phyloP scores from a whole-genome alignment of 2,329 filamentous ascomycete species.

The Zymoseptoria crescenta region DNA sequence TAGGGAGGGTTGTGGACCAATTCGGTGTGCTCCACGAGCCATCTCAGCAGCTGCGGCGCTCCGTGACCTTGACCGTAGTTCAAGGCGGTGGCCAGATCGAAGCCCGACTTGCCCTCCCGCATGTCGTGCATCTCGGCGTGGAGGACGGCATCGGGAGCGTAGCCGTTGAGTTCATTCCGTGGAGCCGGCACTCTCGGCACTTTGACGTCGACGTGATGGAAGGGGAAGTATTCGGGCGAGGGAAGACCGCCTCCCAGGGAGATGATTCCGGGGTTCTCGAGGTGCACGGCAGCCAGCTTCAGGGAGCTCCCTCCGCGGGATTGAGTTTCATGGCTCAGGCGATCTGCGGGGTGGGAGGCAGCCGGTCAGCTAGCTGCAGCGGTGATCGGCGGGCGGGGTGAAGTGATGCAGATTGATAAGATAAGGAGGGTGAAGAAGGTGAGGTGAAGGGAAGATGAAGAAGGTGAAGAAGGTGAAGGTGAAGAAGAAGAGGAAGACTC shows the following conservation, averaged over 20 bases:
- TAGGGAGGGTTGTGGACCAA: conserved; percentile 82
- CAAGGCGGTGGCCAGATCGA: conserved; percentile 77
- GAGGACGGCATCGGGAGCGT: conserved; percentile 52
- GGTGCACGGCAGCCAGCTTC: conserved; percentile 70
- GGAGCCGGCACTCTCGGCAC: conserved; percentile 59
- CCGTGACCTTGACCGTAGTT: conserved; percentile 91
- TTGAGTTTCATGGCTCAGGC: conserved; percentile 48
- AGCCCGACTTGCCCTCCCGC: conserved; percentile 52
- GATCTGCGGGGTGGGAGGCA: conserved; percentile 32
- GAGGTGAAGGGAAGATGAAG: no score
- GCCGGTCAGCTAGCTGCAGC: no score
- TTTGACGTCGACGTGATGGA: conserved; percentile 67
- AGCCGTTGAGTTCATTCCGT: conserved; percentile 57
- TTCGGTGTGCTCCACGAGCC: conserved; percentile 91
- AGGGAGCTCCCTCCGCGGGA: conserved; percentile 50
- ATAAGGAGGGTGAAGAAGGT: no score
- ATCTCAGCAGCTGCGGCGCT: conserved; percentile 78
- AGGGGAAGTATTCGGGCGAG: conserved; percentile 85
- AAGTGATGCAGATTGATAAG: neutral
- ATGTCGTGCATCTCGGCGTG: conserved; percentile 79
- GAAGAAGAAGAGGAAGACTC: neutral
- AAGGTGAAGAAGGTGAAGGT: neutral
- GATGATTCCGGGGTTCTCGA: conserved; percentile 76
- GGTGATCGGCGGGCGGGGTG: neutral
- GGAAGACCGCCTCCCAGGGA: conserved; percentile 89